A percentile compares a stretch with the other conserved stretches of the same genome.
Conservation (phyloP, 257 asterid genomes). For the Rehmannia glutinosa region DNA sequence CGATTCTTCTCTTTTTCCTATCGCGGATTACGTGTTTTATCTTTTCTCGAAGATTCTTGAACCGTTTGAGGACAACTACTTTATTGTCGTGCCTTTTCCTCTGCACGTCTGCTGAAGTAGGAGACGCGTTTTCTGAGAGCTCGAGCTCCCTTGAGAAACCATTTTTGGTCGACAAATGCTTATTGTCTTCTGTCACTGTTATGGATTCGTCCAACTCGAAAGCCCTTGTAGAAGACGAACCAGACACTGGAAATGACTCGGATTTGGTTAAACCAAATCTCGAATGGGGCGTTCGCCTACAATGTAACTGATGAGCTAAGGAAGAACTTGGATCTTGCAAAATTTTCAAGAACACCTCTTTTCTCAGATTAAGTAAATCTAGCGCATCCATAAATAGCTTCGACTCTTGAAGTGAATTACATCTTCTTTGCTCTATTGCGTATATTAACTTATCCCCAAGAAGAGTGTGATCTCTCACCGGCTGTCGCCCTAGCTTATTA, state of each 20-base stretch:
- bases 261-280: slow-evolving; percentile 50
- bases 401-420: slow-evolving; percentile 53
- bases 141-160: slow-evolving; percentile 4
- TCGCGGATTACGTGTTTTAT: slow-evolving; percentile 59
- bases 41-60: slow-evolving; percentile 60
- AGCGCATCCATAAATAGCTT: slow-evolving; percentile 70
- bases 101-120: slow-evolving; percentile 11
- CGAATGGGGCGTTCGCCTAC: slow-evolving; percentile 29
- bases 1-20: slow-evolving; percentile 61
- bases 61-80: slow-evolving; percentile 38
- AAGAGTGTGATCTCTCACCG: slow-evolving; percentile 44
- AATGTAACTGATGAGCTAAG: slow-evolving; percentile 43
- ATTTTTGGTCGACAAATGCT: slow-evolving; percentile 1
- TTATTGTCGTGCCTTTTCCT: slow-evolving; percentile 37
- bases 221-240: slow-evolving; percentile 17
- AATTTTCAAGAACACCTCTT: slow-evolving; percentile 71
- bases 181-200: slow-evolving; percentile 4
- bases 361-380: slow-evolving; percentile 63
- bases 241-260: slow-evolving; percentile 45
- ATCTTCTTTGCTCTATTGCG: slow-evolving; percentile 43
- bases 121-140: slow-evolving; percentile 17
- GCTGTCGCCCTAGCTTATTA: slow-evolving; percentile 22
- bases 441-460: slow-evolving; percentile 42
- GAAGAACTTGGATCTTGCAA: slow-evolving; percentile 63
- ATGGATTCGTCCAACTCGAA: not conserved